phyloP scores from a whole-genome alignment of 306 rosid species.

The Vigna angularis region DNA sequence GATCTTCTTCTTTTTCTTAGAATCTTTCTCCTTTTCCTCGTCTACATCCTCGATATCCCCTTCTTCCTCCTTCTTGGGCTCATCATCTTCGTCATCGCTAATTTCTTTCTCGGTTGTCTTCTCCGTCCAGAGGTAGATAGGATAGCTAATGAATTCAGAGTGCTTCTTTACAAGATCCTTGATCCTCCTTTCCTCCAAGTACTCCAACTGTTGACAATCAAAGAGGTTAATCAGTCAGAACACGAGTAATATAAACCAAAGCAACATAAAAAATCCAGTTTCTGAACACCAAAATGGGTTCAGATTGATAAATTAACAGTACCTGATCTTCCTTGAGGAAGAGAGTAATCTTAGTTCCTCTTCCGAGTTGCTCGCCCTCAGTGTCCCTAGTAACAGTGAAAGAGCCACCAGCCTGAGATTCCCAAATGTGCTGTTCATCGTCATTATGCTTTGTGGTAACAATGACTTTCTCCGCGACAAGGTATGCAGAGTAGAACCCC shows the following conservation, averaged over 20 bases:
- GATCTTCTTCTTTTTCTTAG: constrained; percentile 73
- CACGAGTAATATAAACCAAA: neutral
- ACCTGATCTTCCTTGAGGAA: constrained; percentile 86
- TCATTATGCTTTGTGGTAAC: constrained; percentile 76
- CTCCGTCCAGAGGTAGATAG: constrained; percentile 73
- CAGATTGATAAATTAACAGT: neutral
- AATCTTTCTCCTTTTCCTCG: constrained; percentile 59
- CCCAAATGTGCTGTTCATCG: constrained; percentile 78
- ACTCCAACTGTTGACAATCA: constrained; percentile 57
- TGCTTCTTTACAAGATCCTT: constrained; percentile 84
- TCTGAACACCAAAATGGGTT: neutral
- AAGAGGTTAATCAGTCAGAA: neutral
- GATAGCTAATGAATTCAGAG: constrained; percentile 75
- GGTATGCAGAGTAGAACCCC: constrained; percentile 75
- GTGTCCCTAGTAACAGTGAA: constrained; percentile 73
- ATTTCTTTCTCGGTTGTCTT: constrained; percentile 75
- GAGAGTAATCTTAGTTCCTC: constrained; percentile 79
- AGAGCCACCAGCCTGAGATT: constrained; percentile 80
- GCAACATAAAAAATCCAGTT: neutral
- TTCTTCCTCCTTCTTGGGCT: constrained; percentile 72
- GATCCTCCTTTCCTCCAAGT: constrained; percentile 71
- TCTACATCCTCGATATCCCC: constrained; percentile 67
- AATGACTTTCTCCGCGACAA: constrained; percentile 70
- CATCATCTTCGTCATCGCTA: constrained; percentile 76
- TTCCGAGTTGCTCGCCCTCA: constrained; percentile 67